Evolutionary conservation across 2,329 filamentous ascomycete species (phyloP), one percentile per base, ranked within the genome.

Genomic region (Verticillium zaregamsianum): DNA sequence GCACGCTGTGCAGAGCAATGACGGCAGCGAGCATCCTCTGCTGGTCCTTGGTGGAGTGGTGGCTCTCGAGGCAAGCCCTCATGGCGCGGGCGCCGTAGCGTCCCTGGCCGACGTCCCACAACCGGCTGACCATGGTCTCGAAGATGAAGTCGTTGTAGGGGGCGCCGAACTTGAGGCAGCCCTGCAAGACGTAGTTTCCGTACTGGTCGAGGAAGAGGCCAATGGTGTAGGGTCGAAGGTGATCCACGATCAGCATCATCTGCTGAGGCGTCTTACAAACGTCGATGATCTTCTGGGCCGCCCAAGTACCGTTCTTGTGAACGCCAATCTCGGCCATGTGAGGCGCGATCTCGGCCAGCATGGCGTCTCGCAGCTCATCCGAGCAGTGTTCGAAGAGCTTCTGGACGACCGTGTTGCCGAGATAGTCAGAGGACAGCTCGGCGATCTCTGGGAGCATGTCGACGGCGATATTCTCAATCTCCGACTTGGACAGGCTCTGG

Each of bases 281-380:
- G 70, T 98, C 94, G 68, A 99, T 98, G 71, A 99, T 98, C 83
- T 98, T 99, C 78, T 99, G 95, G 1, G 95, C 95, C 60, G 95
- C 95, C 95, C 95, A 99, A 1, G 95, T 99, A 65, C 95, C 95
- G 71, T 99, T 99, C 85, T 99, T 99, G 84, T 99, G 95, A 8
- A 97, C 89, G 69, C 95, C 95, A 76, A 98, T 97, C 77, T 98
- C 93, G 31, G 94, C 93, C 73, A 98, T 85, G 72, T 97, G 93
- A 62, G 94, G 93, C 3, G 91, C 87, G 69, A 99, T 96, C 71
- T 93, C 88, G 15, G 81, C 77, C 62, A 99, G 81, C 95, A 99
- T 98, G 61, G 90, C 89, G 74, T 97, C 93, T 69, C 96, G 93
- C 52, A 94, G 87, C 52, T 87, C 82, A 73, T 98, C 94, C 0